Evolutionary conservation across 768 basidiomycete genomes (phyloP).

Genomic region (Boletus sp.): DNA sequence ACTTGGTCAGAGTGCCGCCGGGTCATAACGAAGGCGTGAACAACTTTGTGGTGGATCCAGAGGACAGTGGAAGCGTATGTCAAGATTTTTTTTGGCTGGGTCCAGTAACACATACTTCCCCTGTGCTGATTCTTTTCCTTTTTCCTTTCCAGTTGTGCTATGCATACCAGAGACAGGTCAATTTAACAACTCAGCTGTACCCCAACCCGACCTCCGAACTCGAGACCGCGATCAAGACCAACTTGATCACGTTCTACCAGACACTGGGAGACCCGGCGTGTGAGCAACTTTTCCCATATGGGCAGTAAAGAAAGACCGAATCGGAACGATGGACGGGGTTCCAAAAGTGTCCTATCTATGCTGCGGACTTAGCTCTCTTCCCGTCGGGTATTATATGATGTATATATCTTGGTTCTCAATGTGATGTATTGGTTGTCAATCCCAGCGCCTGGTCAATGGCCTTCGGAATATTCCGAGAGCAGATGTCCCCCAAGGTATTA

Average conservation of each 20-base stretch:
- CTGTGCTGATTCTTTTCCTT: neutral
- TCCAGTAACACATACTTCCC: neutral
- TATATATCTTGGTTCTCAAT: neutral
- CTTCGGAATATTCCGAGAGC: neutral
- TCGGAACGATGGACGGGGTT: no score
- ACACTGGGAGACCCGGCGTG: constrained; percentile 9
- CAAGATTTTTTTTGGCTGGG: neutral
- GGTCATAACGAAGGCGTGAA: constrained; percentile 18
- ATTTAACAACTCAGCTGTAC: constrained; percentile 20
- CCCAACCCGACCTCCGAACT: constrained; percentile 21
- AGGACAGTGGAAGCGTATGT: constrained; percentile 18
- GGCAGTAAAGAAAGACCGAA: constrained; percentile 2
- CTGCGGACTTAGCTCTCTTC: neutral
- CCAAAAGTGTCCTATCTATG: neutral
- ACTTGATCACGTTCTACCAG: constrained; percentile 15
- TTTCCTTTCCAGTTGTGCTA: constrained; percentile 12
- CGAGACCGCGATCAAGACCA: constrained; percentile 21
- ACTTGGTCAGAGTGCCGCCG: constrained; percentile 4
- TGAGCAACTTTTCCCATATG: constrained; percentile 14
- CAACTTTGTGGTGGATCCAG: constrained; percentile 14
- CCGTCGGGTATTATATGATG: neutral
- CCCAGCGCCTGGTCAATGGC: no score
- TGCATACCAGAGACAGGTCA: constrained; percentile 17
- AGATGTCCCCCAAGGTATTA: neutral
- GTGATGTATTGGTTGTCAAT: neutral